phyloP scores from a whole-genome alignment of 768 basidiomycete species.

The Cytidiella melzeri region DNA sequence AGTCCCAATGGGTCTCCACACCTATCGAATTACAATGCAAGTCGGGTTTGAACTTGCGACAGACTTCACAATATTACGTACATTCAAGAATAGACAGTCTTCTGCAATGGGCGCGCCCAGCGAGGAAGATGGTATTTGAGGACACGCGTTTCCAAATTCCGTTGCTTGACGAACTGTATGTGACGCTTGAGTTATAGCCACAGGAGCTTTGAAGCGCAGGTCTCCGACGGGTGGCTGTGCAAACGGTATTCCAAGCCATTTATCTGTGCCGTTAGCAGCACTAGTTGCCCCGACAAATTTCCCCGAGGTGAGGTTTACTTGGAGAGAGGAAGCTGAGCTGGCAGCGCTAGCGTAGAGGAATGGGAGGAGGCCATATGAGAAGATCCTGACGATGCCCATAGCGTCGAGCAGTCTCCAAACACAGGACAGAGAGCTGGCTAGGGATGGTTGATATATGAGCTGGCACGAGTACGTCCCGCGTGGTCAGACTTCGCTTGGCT shows the following conservation, averaged over 20 bases:
- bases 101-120: constrained; percentile 43
- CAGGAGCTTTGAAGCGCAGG: constrained; percentile 53
- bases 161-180: constrained; percentile 35
- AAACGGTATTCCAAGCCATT: constrained; percentile 58
- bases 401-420: too few species aligned
- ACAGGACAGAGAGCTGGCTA: too few species aligned
- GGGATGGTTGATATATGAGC: too few species aligned
- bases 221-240: constrained; percentile 49
- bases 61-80: constrained; percentile 14
- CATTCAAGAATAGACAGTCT: constrained; percentile 53
- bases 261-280: constrained; percentile 36
- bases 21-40: constrained; percentile 10
- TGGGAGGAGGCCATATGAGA: neutral
- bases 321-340: constrained; percentile 20
- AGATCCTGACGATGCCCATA: neutral
- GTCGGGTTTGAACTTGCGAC: neutral
- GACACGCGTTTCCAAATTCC: constrained; percentile 50
- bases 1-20: constrained; percentile 26
- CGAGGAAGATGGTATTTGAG: constrained; percentile 33
- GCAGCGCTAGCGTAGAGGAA: neutral
- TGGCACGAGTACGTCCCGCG: too few species aligned
- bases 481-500: neutral
- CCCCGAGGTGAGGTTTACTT: constrained; percentile 37
- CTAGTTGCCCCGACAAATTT: constrained; percentile 40
- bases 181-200: constrained; percentile 30